Conservation (phyloP, 768 basidiomycete genomes). For the Calocybe gangraenosa region DNA sequence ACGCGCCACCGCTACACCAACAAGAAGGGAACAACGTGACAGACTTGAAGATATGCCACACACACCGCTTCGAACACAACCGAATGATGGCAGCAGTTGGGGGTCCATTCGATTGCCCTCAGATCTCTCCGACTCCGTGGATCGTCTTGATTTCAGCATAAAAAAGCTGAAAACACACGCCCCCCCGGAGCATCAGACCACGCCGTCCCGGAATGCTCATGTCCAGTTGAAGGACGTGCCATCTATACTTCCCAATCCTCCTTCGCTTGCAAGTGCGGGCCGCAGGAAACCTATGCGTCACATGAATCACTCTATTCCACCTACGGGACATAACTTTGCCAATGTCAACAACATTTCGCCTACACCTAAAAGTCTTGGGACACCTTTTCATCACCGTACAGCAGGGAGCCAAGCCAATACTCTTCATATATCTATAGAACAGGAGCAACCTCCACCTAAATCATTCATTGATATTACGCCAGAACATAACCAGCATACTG, state of each 20-base stretch:
- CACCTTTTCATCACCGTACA: conserved; percentile 14
- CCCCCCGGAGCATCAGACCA: conserved; percentile 19
- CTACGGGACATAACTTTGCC: background rate
- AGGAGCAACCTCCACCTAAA: conserved; percentile 12
- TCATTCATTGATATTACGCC: conserved; percentile 38
- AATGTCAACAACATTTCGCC: background rate
- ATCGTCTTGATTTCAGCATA: conserved; percentile 29
- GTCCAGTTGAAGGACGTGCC: background rate
- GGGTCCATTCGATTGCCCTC: conserved; percentile 5
- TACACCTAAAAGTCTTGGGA: background rate
- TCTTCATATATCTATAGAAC: background rate
- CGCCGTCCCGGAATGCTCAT: conserved; percentile 6
- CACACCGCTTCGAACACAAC: background rate
- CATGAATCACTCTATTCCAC: conserved; percentile 4
- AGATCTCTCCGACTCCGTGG: conserved; percentile 25
- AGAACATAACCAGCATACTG: conserved; percentile 14
- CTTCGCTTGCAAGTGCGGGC: conserved; percentile 17
- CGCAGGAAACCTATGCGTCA: conserved; percentile 14
- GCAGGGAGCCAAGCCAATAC: conserved; percentile 5
- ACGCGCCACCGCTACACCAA: conserved; percentile 6
- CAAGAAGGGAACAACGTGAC: background rate
- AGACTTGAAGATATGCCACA: background rate
- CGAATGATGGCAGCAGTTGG: background rate
- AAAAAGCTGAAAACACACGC: conserved; percentile 26
- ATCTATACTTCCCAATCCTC: conserved; percentile 6